phyloP scores from a whole-genome alignment of 176 grass and related monocot genomes.

The Sorghum bicolor region Sorghum_bicolor_NCBIv3 NC_012876.2:8197501-8198000 shows the following conservation, averaged over 20 bases:
- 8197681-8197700: background rate
- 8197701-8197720: background rate
- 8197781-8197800: slow-evolving; percentile 1
- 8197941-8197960: background rate
- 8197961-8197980: too few relatives aligned
- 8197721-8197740: background rate
- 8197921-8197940: slow-evolving; percentile 2
- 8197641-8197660: background rate
- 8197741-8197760: background rate
- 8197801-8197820: slow-evolving; percentile 7
- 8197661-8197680: background rate
- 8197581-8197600: slow-evolving; percentile 12
- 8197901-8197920: background rate
- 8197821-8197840: too few relatives aligned
- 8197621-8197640: background rate
- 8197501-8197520: background rate
- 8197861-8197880: background rate
- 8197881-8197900: background rate
- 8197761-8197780: background rate
- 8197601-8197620: background rate
- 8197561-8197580: background rate
- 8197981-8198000: background rate
- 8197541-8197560: slow-evolving; percentile 1
- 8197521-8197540: background rate
- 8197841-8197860: background rate